Conservation (phyloP, 1,139 yeast species). For the Pichia sp. region DNA sequence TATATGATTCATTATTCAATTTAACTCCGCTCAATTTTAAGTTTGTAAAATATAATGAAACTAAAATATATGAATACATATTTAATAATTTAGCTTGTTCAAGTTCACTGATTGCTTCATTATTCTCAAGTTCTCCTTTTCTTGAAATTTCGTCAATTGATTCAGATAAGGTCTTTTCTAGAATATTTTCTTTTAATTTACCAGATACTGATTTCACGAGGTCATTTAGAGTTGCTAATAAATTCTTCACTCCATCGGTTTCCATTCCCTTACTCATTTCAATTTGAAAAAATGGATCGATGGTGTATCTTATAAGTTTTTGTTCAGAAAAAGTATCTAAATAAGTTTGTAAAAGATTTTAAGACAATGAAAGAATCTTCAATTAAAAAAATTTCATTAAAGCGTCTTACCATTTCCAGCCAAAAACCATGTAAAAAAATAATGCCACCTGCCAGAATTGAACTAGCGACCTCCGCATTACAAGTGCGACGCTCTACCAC, state of each 20-base stretch:
- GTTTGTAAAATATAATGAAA: conserved; percentile 48
- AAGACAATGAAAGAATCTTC: too few relatives aligned
- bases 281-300: too few relatives aligned
- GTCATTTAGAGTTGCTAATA: conserved; percentile 1
- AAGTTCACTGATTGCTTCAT: conserved; percentile 11
- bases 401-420: too few relatives aligned
- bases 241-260: conserved; percentile 4
- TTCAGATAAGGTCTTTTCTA: conserved; percentile 11
- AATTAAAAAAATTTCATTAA: too few relatives aligned
- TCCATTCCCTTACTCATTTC: conserved; percentile 1
- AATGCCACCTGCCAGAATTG: conserved; percentile 88
- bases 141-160: conserved; percentile 11
- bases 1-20: conserved; percentile 46
- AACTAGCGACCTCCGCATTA: conserved; percentile 95
- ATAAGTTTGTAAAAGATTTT: not conserved
- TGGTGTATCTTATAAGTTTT: too few relatives aligned
- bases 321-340: too few relatives aligned
- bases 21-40: conserved; percentile 56
- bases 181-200: conserved; percentile 6
- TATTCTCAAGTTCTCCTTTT: conserved; percentile 6
- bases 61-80: conserved; percentile 38
- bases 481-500: conserved; percentile 98
- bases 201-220: not conserved
- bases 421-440: not conserved
- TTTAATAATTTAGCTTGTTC: conserved; percentile 24